These are phyloP conservation scores for Trypanosoma caninum DNA, from an alignment of 208 protist species.

Conservation along the genomic window DNA sequence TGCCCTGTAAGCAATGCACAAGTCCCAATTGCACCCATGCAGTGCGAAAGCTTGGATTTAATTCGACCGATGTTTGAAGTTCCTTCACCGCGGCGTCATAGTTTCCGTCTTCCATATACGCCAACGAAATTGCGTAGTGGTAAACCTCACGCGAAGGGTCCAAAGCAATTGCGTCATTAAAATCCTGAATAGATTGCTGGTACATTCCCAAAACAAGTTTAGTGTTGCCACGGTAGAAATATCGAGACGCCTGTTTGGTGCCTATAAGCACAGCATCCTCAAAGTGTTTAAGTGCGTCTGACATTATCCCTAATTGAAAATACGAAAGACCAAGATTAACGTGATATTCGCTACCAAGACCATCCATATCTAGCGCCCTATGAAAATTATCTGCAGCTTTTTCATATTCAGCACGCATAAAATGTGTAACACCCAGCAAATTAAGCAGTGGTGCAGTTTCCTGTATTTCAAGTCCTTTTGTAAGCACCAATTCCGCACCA, in stretches of 20 bases:
- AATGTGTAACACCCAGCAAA: conserved; percentile 73
- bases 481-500: conserved; percentile 26
- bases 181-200: conserved; percentile 43
- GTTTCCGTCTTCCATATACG: conserved; percentile 33
- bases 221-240: conserved; percentile 78
- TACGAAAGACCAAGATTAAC: conserved; percentile 62
- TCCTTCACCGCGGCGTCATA: conserved; percentile 31
- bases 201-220: conserved; percentile 51
- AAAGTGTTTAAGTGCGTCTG: conserved; percentile 68
- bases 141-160: conserved; percentile 32
- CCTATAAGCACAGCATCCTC: conserved; percentile 59
- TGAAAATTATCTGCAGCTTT: conserved; percentile 55
- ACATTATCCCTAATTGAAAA: conserved; percentile 44
- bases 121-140: conserved; percentile 53
- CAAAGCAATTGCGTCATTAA: conserved; percentile 58
- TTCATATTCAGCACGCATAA: conserved; percentile 52
- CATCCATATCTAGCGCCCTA: conserved; percentile 61
- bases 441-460: conserved; percentile 60
- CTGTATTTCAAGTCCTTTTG: conserved; percentile 58
- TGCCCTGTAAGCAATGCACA: conserved; percentile 35
- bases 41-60: conserved; percentile 31
- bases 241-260: conserved; percentile 35
- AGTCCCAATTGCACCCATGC: conserved; percentile 56
- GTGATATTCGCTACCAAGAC: conserved; percentile 51
- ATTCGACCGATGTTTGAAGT: conserved; percentile 36